Evolutionary conservation across 768 basidiomycete species (phyloP).

Genomic region (Boletus sp.): DNA sequence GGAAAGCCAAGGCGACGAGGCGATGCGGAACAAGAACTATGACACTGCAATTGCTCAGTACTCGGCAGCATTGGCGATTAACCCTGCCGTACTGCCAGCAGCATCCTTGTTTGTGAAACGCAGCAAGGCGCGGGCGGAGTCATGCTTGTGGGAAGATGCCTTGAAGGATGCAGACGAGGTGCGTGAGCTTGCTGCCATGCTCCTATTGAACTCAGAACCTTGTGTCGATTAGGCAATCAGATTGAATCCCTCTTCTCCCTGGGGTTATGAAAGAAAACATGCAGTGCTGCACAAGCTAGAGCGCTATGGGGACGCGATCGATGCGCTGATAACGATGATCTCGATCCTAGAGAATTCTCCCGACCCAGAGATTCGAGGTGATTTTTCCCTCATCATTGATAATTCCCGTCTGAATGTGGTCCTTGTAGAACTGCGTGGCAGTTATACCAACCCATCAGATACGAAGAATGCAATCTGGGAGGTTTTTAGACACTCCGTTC

Average conservation of each 20-base stretch:
- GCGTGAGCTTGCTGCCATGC: not conserved
- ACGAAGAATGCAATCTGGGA: not conserved
- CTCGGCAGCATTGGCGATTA: constrained; percentile 8
- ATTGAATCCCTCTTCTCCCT: constrained; percentile 10
- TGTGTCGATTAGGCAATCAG: constrained; percentile 6
- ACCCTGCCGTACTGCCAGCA: not conserved
- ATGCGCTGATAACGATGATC: constrained; percentile 5
- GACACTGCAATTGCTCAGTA: constrained; percentile 6
- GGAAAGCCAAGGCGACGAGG: constrained; percentile 10
- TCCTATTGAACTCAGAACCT: not conserved
- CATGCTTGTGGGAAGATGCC: constrained; percentile 7
- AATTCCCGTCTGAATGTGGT: not conserved
- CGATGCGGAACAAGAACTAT: constrained; percentile 2
- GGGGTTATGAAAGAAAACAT: constrained; percentile 17
- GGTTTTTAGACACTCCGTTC: not conserved
- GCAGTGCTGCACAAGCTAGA: constrained; percentile 8
- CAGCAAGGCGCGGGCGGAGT: constrained; percentile 6
- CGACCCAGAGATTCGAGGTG: constrained; percentile 12
- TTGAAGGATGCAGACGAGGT: constrained; percentile 21
- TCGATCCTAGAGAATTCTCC: constrained; percentile 8
- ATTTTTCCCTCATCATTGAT: not conserved
- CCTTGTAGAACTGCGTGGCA: constrained; percentile 3
- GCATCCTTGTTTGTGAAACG: constrained; percentile 11
- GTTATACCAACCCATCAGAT: constrained; percentile 12
- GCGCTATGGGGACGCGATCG: constrained; percentile 13